Evolutionary conservation across 1,284 basidiomycete genomes (phyloP), one percentile per base, ranked within the genome.

Genomic region (Lentinula novae-zelandiae): DNA sequence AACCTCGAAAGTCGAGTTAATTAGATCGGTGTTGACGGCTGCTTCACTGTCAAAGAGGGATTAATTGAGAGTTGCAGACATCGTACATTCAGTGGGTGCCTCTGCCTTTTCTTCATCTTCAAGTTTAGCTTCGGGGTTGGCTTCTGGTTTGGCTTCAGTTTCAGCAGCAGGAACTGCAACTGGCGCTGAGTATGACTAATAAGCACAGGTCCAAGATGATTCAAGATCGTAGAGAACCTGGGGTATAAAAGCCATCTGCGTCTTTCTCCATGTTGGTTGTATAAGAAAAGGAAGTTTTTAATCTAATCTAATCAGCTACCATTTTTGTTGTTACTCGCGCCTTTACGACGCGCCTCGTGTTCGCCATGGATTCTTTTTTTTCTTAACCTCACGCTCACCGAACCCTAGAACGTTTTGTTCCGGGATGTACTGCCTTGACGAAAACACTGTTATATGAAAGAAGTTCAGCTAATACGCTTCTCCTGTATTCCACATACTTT

Each of bases 1-100:
- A 64, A 90, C 88, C 73, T 90, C 88, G 66, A 89, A 90, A n/a
- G 81, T 84, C 31, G 87, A 86, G 65, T 83, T 82, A 69, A 90
- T 82, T 46, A 90, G 79, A 69, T 90, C 87, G 22, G 76, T 81
- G 20, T 75, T 73, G 38, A 39, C 66, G 40, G 36, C 73, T 75
- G 40, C 2, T 34, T n/a, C 31, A 51, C 38, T 31, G 34, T 58
- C 17, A 60, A 54, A 52, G 27, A 38, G 33, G 6, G 36, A 36
- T 34, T 27, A 15, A 22, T 56, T 49, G 49, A 17, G 44, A 38
- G 9, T 38, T 44, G 60, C 60, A 62, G 60, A 70, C 68, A 64
- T 62, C 70, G 67, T 65, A 58, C 66, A 49, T 46, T 65, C 58
- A 6, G 66, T 60, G 34, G 69, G 39, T 39, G 62, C 52, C 34